Base-by-base conservation (phyloP, 2,329 filamentous ascomycete species). In the Paraphaeosphaeria sporulosa region DNA sequence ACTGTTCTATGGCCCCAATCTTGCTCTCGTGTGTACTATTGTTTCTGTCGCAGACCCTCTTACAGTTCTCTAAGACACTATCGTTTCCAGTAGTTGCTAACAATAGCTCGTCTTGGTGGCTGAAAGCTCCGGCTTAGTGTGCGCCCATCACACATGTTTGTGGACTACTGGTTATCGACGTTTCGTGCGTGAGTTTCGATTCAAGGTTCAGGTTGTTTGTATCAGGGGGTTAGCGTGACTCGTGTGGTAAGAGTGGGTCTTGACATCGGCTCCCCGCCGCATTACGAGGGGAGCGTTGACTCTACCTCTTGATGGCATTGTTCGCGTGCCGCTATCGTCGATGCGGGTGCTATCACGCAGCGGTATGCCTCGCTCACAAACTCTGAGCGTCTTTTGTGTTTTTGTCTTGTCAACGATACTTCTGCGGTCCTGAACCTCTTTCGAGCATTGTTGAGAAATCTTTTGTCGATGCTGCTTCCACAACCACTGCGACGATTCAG, bases 181-280 rank as follows among this genome's bases (percentile, higher is more conserved):
- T 27, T 12, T 30, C 19, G 21, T n/a, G 23, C 50, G 7, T 15
- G 25, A 13, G 50, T 42, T 52, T 52, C 30, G 34, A 19, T 10
- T 23, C 27, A 17, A 17, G 12, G 8, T 25, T 49, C 15, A 6
- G 27, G 27, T 27, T 49, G 47, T 34, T 34, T 4, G 27, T 9
- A 30, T 52, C 49, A 52, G 21, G 32, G 34, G 49, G n/a, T n/a
- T 25, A 52, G 21, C 49, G 23, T 36, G 49, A 52, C 36, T 52
- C 49, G 49, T 34, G 21, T 52, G 13, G 34, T 27, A 9, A 15
- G 34, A n/a, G 49, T 42, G 38, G 51, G 15, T 54, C 21, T 40
- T 21, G 51, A 34, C 51, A 32, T 44, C 51, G 51, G 51, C 51
- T 54, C 51, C 25, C 51, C 51, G 15, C 51, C 9, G 17, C 38